These are phyloP conservation scores for Talaromyces nanjingensis DNA, from an alignment of 495 filamentous ascomycete genomes.

Conservation along the genomic window DNA sequence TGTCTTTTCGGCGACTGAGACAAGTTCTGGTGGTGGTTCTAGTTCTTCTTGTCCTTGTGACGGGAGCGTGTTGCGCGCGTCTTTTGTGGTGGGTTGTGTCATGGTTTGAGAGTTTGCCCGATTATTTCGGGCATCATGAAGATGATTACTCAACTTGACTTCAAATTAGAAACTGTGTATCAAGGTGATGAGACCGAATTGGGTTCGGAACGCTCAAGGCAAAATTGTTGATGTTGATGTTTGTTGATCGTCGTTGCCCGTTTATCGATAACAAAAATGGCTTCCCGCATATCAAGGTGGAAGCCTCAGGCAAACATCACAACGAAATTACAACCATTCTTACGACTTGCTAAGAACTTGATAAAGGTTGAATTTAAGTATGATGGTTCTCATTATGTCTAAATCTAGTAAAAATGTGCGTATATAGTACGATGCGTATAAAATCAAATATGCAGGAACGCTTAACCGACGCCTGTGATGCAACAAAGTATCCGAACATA, in stretches of 20 bases:
- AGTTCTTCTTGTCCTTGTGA: neutral
- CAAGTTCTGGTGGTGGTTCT: slow-evolving; percentile 27
- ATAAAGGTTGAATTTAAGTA: neutral
- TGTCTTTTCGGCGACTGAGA: slow-evolving; percentile 48
- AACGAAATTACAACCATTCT: neutral
- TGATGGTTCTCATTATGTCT: neutral
- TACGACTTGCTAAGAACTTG: neutral
- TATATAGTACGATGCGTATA: neutral
- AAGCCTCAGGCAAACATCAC: neutral
- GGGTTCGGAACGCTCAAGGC: neutral
- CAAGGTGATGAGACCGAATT: neutral
- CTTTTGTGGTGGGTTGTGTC: neutral
- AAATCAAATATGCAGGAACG: neutral
- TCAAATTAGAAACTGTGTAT: neutral
- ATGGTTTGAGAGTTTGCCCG: neutral
- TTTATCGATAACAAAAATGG: neutral
- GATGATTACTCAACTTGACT: neutral
- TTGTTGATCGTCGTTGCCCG: slow-evolving; percentile 3
- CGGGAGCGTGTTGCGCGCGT: neutral
- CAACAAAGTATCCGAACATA: slow-evolving; percentile 2
- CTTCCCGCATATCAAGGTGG: neutral
- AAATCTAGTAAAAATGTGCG: neutral
- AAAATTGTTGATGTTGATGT: slow-evolving; percentile 2
- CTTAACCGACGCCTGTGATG: neutral
- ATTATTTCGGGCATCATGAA: neutral